Evolutionary conservation across 2,329 filamentous ascomycete species (phyloP), one percentile per base, ranked within the genome.

Genomic region (Xylaria polymorpha): DNA sequence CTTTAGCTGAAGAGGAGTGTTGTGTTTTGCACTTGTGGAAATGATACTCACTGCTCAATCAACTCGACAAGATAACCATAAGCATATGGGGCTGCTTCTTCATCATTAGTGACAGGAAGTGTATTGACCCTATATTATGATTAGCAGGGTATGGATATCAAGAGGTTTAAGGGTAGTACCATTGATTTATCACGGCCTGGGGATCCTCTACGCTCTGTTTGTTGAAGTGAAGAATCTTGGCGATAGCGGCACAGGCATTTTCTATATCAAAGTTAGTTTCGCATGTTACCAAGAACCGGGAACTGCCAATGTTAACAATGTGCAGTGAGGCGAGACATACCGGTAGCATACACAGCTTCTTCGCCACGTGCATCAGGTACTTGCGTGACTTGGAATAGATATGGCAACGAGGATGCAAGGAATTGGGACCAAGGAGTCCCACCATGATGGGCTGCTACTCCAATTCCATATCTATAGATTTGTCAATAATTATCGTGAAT

Each of bases 201-300:
- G 88, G 85, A 76, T 97, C 93, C 63, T 85, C 85, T 20, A 99
- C 90, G 78, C 92, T 92, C 73, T 85, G 85, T 29, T 90, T 84
- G 81, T 97, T 98, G 83, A 91, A 98, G 79, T 97, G 94, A 72
- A 99, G 85, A 62, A 99, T 95, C 86, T 99, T 99, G 43, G 96
- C 96, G 77, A 99, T 96, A 74, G 94, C 94, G 50, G 96, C 95
- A 74, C 94, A 98, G 7, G 95, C 95, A 78, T 99, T 99, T 83
- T 99, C 96, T 1, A 61, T 67, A 20, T 14, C 18, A 9, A 51
- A 20, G 43, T 77, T 67, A 76, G 70, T 53, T 35, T 43, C 18
- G 3, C 29, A n/a, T 4, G 15, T n/a, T 6, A n/a, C 29, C 5
- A 4, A 50, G 1, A 32, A 46, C 18, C 56, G 14, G 4, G 15